Conservation (phyloP, 768 basidiomycete genomes). For the Rhizopogon salebrosus region DNA sequence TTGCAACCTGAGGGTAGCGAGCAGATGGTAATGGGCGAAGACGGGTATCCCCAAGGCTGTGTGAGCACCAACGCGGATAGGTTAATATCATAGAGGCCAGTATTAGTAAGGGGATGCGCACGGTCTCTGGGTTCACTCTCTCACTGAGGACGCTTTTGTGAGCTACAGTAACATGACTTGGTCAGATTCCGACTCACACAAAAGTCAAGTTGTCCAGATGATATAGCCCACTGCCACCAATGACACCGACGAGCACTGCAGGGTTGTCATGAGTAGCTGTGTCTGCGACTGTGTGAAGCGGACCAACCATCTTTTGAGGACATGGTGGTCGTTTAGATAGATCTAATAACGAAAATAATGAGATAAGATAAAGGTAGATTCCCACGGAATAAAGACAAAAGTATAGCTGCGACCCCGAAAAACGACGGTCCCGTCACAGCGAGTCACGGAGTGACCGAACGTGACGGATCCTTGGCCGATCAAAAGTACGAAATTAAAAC, state of each 20-base stretch:
- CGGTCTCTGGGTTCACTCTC: slow-evolving; percentile 77
- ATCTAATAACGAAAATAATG: too few species aligned
- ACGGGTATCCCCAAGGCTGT: slow-evolving; percentile 92
- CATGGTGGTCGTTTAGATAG: neutral
- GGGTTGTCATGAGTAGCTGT: neutral
- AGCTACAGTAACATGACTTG: neutral
- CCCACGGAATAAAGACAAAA: too few species aligned
- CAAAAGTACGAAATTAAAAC: too few species aligned
- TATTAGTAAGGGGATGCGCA: slow-evolving; percentile 29
- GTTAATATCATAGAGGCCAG: neutral
- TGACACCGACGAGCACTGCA: slow-evolving; percentile 79
- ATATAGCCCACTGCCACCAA: slow-evolving; percentile 91
- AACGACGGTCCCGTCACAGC: too few species aligned
- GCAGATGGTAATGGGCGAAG: slow-evolving; percentile 88
- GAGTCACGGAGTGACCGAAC: too few species aligned
- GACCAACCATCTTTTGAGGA: neutral
- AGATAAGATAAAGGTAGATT: too few species aligned
- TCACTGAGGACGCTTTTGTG: slow-evolving; percentile 40
- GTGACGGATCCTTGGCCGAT: too few species aligned
- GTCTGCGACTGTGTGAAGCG: too few species aligned
- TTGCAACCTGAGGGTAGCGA: slow-evolving; percentile 75
- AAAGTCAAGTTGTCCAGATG: slow-evolving; percentile 87
- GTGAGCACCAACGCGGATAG: neutral
- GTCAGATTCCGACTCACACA: slow-evolving; percentile 51
- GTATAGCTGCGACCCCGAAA: too few species aligned